These are phyloP conservation scores for Trichoderma atrobrunneum DNA, from an alignment of 2,329 filamentous ascomycete species.

Conservation along the genomic window DNA sequence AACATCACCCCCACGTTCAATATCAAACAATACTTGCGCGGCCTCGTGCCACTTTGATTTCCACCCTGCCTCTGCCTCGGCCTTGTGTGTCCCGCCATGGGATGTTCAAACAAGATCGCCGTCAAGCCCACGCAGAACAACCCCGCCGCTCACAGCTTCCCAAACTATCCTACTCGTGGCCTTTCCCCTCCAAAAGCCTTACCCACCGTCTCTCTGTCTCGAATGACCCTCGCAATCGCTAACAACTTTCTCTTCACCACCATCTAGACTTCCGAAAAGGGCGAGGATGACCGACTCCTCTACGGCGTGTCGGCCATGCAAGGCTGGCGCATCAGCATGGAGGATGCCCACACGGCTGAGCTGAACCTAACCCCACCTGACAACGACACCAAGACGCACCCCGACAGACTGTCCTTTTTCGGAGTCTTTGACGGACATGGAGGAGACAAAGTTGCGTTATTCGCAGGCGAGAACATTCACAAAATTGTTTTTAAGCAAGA, in stretches of 20 bases:
- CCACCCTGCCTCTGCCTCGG: not conserved
- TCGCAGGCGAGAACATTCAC: conserved; percentile 88
- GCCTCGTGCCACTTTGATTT: not conserved
- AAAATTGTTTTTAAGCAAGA: conserved; percentile 94
- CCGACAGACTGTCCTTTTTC: conserved; percentile 85
- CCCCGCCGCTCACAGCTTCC: not conserved
- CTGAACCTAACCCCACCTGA: conserved; percentile 73
- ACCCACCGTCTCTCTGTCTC: not conserved
- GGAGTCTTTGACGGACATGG: conserved; percentile 98
- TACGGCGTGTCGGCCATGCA: conserved; percentile 99
- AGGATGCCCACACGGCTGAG: conserved; percentile 87
- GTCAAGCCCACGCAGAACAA: conserved; percentile 5
- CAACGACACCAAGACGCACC: conserved; percentile 59
- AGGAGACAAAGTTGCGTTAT: conserved; percentile 92
- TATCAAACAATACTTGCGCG: not conserved
- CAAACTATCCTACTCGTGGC: not conserved
- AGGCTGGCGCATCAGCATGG: conserved; percentile 99
- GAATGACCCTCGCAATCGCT: conserved; percentile 24
- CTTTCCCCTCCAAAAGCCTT: not conserved
- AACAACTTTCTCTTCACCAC: conserved; percentile 21
- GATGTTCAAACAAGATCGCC: not conserved
- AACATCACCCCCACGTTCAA: not conserved
- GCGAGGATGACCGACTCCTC: conserved; percentile 87
- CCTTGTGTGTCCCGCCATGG: not conserved
- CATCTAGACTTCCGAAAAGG: conserved; percentile 75